Evolutionary conservation across 176 grass and related monocot genomes (phyloP).

Genomic region (Sorghum bicolor): Sorghum_bicolor_NCBIv3 NC_012876.2:59629501-59630000

Average conservation of each 20-base stretch:
- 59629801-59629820: not conserved
- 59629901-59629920: not conserved
- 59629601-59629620: not conserved
- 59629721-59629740: not conserved
- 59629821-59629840: not conserved
- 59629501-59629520: not conserved
- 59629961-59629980: constrained; percentile 65
- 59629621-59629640: not conserved
- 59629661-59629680: not conserved
- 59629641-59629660: not conserved
- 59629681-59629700: not conserved
- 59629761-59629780: not conserved
- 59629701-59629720: not conserved
- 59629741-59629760: not conserved
- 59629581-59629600: not conserved
- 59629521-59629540: not conserved
- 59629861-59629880: not conserved
- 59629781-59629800: not conserved
- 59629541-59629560: no score
- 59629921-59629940: constrained; percentile 23
- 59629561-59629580: not conserved
- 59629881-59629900: not conserved
- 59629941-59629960: constrained; percentile 57
- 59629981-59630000: constrained; percentile 59
- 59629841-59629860: not conserved